These are phyloP conservation scores for Magnaporthiopsis incrustans DNA, from an alignment of 2,329 filamentous ascomycete genomes.

Conservation along the genomic window DNA sequence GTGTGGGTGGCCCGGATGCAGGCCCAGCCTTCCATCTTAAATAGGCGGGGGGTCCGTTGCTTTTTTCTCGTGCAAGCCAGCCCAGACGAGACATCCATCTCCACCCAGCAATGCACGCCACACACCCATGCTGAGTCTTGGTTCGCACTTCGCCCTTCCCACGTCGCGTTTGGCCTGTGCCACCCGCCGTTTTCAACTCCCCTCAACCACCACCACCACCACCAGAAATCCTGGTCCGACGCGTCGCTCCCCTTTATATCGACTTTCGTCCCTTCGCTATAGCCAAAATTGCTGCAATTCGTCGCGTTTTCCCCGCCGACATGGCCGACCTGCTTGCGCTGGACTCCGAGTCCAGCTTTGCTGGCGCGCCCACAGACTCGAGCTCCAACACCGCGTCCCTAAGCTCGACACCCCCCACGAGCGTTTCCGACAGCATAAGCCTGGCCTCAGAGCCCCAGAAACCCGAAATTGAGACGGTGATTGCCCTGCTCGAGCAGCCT, in stretches of 20 bases:
- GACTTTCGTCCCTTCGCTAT: not conserved
- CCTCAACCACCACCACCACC: not conserved
- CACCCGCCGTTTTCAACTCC: not conserved
- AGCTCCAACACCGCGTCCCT: constrained; percentile 21
- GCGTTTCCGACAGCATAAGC: constrained; percentile 23
- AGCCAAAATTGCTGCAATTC: not conserved
- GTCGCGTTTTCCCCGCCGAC: not conserved
- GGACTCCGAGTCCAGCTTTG: constrained; percentile 19
- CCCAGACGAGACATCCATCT: not conserved
- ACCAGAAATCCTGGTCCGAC: not conserved
- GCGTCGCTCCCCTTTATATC: not conserved
- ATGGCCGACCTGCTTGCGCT: constrained; percentile 9
- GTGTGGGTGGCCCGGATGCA: not conserved
- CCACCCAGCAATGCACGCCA: not conserved
- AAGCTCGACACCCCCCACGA: constrained; percentile 25
- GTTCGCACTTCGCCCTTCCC: not conserved
- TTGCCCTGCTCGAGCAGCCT: constrained; percentile 7
- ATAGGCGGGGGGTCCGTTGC: not conserved
- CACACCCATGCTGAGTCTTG: not conserved
- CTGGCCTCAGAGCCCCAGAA: constrained; percentile 22
- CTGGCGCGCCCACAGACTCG: constrained; percentile 20
- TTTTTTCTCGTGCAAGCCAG: not conserved
- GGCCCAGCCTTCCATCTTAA: not conserved
- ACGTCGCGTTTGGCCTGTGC: constrained; percentile 7
- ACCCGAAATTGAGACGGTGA: constrained; percentile 8